Evolutionary conservation across 2,329 filamentous ascomycete species (phyloP), one percentile per base, ranked within the genome.

Genomic region (Colletotrichum spaethianum): DNA sequence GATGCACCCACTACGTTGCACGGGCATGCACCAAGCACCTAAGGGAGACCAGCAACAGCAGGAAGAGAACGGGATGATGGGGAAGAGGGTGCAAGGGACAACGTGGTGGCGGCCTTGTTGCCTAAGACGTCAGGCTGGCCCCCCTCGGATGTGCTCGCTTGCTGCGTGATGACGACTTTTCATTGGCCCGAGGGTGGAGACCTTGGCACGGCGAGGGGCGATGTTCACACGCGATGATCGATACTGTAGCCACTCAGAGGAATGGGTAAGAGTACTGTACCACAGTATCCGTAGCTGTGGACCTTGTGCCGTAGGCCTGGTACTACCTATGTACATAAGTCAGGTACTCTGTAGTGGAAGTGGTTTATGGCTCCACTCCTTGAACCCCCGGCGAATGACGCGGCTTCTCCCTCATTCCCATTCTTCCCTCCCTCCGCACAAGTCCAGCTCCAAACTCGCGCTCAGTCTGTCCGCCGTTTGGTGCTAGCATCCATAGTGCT

Each of bases 181-280:
- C 12, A 71, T 68, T 71, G 68, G 68, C 14, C 7, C 5, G 1
- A 12, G 18, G 14, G 48, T 60, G 55, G 67, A 66, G 57, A 55
- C 62, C 36, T 36, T 50, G 40, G n/a, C 26, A 16, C 31, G 50
- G 7, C 38, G 33, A 28, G 55, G 63, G 53, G 62, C 52, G 23
- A 6, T 36, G 66, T 38, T 53, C 20, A n/a, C 40, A 61, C 50
- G 28, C 31, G 26, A 46, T 31, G 50, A 67, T 63, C 55, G 48
- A 42, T 28, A 16, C 23, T 44, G 31, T 40, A 67, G 63, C 67
- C 67, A 70, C 4, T 70, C 67, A 67, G 63, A 44, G 36, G 23
- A 9, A 14, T 7, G 20, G 23, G 31, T n/a, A 55, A 12, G 7
- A 12, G 18, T 6, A 42, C 40, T 18, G 33, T 11, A 36, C 33